Evolutionary conservation across 2,329 filamentous ascomycete genomes (phyloP).

Genomic region (Colletotrichum sp.): DNA sequence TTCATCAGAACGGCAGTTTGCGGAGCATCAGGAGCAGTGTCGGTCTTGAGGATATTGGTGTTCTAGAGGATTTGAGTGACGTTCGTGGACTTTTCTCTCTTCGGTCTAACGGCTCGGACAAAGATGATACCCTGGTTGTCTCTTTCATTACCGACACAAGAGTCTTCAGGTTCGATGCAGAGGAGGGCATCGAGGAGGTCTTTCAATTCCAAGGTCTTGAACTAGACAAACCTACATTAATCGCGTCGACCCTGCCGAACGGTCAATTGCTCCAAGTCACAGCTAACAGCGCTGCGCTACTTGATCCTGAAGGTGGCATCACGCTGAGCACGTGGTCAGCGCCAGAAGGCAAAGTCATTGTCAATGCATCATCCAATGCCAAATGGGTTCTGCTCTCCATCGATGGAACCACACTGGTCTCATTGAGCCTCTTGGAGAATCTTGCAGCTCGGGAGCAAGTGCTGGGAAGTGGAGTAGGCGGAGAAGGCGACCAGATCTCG

Average conservation of each 20-base stretch:
- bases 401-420: slow-evolving; percentile 74
- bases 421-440: slow-evolving; percentile 66
- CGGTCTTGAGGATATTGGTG: slow-evolving; percentile 84
- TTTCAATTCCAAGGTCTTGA: slow-evolving; percentile 75
- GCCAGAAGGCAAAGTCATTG: slow-evolving; percentile 64
- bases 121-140: slow-evolving; percentile 75
- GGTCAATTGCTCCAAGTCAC: slow-evolving; percentile 20
- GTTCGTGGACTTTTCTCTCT: slow-evolving; percentile 78
- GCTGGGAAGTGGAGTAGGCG: slow-evolving; percentile 54
- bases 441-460: slow-evolving; percentile 65
- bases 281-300: neutral
- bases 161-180: slow-evolving; percentile 75
- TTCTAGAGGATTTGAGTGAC: slow-evolving; percentile 79
- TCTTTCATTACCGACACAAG: slow-evolving; percentile 86
- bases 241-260: slow-evolving; percentile 61
- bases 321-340: slow-evolving; percentile 19
- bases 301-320: slow-evolving; percentile 20
- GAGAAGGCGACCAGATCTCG: slow-evolving; percentile 73
- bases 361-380: slow-evolving; percentile 77
- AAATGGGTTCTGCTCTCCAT: slow-evolving; percentile 75
- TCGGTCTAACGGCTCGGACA: slow-evolving; percentile 50
- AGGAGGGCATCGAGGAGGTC: slow-evolving; percentile 86
- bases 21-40: slow-evolving; percentile 93
- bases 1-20: slow-evolving; percentile 85
- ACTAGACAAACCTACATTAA: slow-evolving; percentile 74